A percentile compares a stretch with the other conserved stretches of the same genome.
Evolutionary conservation across 345 rosid species (phyloP).

Genomic region (Barbarea vulgaris): DNA sequence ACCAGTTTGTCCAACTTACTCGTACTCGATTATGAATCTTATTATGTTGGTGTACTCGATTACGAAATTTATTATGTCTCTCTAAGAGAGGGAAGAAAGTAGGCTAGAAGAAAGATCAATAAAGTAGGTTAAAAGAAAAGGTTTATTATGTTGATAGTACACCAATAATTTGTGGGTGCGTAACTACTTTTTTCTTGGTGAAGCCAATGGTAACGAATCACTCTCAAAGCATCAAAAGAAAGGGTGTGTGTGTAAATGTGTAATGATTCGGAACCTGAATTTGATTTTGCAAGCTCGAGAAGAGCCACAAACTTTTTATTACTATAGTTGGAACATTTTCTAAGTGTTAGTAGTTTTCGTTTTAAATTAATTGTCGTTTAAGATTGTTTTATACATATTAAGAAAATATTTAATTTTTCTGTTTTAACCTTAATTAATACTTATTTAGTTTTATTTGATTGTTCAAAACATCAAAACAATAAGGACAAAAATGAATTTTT

Average conservation of each 20-base stretch:
- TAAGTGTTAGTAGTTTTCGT: too few relatives aligned
- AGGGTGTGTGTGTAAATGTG: neutral
- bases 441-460: too few relatives aligned
- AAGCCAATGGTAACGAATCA: neutral
- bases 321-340: neutral
- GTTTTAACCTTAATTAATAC: too few relatives aligned
- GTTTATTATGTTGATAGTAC: too few relatives aligned
- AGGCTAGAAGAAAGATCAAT: neutral
- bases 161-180: neutral
- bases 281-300: neutral
- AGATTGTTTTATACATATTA: too few relatives aligned
- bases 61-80: neutral
- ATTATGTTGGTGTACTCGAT: neutral
- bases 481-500: too few relatives aligned
- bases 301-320: neutral
- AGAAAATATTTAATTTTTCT: too few relatives aligned
- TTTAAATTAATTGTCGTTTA: too few relatives aligned
- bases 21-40: neutral
- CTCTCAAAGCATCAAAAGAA: neutral
- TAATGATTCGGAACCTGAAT: neutral
- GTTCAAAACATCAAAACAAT: too few relatives aligned
- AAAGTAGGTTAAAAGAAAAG: neutral
- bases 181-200: neutral
- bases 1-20: conserved; percentile 3
- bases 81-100: neutral